phyloP scores from a whole-genome alignment of 257 asterid genomes.

The Plantago ovata region DNA sequence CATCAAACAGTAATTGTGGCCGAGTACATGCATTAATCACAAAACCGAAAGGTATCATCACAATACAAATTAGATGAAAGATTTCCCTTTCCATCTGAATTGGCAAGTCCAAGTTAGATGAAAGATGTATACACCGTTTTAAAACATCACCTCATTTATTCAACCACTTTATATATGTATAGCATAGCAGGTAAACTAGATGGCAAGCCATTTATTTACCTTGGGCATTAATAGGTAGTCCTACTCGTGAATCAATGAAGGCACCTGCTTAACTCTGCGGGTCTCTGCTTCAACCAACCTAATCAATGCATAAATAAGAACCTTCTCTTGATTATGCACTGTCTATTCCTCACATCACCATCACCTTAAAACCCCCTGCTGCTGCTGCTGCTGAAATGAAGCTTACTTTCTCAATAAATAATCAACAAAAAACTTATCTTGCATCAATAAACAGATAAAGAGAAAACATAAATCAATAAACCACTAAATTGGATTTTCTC shows the following conservation, averaged over 20 bases:
- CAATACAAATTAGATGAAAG: too few relatives aligned
- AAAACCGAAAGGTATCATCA: too few relatives aligned
- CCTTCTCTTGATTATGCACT: constrained; percentile 20
- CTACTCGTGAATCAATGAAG: constrained; percentile 1
- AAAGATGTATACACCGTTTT: constrained; percentile 5
- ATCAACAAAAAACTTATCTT: background rate
- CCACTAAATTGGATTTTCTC: background rate
- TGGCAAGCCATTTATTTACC: background rate
- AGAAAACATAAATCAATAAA: background rate
- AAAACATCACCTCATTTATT: background rate
- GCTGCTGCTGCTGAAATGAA: constrained; percentile 4
- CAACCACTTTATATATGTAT: background rate
- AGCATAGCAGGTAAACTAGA: background rate
- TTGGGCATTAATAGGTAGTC: background rate
- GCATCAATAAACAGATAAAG: too few relatives aligned
- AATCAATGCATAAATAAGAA: constrained; percentile 18
- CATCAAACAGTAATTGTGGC: too few relatives aligned
- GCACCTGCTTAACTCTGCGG: constrained; percentile 5
- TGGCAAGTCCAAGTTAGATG: background rate
- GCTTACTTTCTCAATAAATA: background rate
- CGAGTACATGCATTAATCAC: too few relatives aligned
- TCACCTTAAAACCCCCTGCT: constrained; percentile 5
- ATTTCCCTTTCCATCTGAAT: too few relatives aligned
- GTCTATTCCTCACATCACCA: constrained; percentile 9
- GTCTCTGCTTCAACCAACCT: constrained; percentile 26